A percentile compares a stretch with the other conserved stretches of the same genome.
Evolutionary conservation across 2,329 filamentous ascomycete genomes (phyloP).

Genomic region (Neonectria neomacrospora): DNA sequence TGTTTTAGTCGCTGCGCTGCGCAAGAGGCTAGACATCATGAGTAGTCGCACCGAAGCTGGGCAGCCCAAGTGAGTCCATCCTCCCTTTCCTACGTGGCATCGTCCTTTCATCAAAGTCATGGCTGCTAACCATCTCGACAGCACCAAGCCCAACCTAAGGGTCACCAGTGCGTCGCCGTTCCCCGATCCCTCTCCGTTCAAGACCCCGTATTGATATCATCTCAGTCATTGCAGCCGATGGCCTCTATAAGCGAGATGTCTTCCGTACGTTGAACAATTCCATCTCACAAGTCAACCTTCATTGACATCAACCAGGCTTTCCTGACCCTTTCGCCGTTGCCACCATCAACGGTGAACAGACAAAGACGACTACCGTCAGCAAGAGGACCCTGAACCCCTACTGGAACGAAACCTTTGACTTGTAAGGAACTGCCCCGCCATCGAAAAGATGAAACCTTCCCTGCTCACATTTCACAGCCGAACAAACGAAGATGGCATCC

Average conservation of each 20-base stretch:
- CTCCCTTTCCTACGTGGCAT: constrained; percentile 21
- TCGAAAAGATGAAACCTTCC: constrained; percentile 15
- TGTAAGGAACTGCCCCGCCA: constrained; percentile 71
- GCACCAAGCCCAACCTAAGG: constrained; percentile 87
- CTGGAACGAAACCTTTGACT: constrained; percentile 99
- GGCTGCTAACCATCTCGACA: constrained; percentile 53
- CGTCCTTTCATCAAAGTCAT: constrained; percentile 9
- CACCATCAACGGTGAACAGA: constrained; percentile 97
- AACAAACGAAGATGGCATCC: constrained; percentile 93
- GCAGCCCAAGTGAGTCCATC: constrained; percentile 49
- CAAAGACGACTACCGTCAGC: constrained; percentile 95
- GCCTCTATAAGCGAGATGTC: constrained; percentile 98
- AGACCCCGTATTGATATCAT: constrained; percentile 51
- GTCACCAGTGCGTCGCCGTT: constrained; percentile 79
- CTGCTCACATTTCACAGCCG: constrained; percentile 64
- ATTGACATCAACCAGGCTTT: constrained; percentile 73
- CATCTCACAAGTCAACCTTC: constrained; percentile 9
- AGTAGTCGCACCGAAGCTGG: constrained; percentile 52
- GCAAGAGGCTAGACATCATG: constrained; percentile 45
- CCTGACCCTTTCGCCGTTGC: constrained; percentile 98
- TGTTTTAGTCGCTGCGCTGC: constrained; percentile 44
- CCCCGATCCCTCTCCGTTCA: constrained; percentile 34
- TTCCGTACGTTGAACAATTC: constrained; percentile 76
- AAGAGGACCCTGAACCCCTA: constrained; percentile 99
- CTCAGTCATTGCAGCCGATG: constrained; percentile 96